Evolutionary conservation across 345 rosid genomes (phyloP), one percentile per base, ranked within the genome.

Genomic region (Physaria fendleri): DNA sequence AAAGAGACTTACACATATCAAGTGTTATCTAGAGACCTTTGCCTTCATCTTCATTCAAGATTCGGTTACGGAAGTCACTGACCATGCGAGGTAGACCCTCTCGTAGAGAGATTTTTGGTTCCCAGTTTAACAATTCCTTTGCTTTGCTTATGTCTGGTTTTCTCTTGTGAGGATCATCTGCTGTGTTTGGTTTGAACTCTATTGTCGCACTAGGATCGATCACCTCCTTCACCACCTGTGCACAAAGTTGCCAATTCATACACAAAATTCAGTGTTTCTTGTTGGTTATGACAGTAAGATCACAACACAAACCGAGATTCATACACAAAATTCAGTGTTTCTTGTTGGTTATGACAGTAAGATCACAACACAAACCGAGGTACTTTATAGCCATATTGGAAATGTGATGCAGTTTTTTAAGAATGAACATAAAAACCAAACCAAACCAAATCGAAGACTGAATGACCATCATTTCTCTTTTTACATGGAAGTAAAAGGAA

Each of bases 51-150:
- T 84, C 90, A 41, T 91, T 85, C 72, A 88, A 68, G 74, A 91
- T 88, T 69, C 98, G 79, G 59, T 81, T 84, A 73, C 76, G 80
- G 77, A 88, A 91, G 71, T 91, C 96, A 32, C 78, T 81, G 32
- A 93, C 99, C 99, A 93, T 93, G 17, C 74, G 94, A 48, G 99
- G 99, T 66, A 93, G 72, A 33, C 99, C 97, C 1, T 82, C 95
- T 57, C 82, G 76, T 56, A 93, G 74, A 8, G 95, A 62, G 15
- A 93, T 65, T 71, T 79, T 89, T 6, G 99, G 99, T 62, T 87
- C 94, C 99, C 99, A 89, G 79, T 85, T 93, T 59, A 93, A 77
- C 40, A 82, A 69, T 41, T 89, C 82, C 79, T 87, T 93, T 30
- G 99, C 99, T 73, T 85, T 89, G 81, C 80, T 74, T 50, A 93